Conservation (phyloP, 163 green algal genomes). For the Volvox carteri region DNA sequence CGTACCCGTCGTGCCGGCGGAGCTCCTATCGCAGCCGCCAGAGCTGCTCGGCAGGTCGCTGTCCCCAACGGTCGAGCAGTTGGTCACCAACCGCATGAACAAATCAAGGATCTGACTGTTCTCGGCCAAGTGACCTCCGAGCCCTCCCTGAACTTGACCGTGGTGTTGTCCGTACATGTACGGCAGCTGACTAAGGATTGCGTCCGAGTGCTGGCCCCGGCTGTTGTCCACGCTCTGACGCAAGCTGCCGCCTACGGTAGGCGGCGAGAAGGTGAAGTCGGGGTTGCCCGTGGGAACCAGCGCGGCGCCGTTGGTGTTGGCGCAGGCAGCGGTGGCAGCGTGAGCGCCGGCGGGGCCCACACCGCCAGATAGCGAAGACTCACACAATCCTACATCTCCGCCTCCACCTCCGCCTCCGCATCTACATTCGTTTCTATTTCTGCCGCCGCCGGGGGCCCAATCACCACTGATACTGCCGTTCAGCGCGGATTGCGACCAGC, state of each 20-base stretch:
- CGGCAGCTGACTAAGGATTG: neutral
- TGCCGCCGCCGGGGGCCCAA: neutral
- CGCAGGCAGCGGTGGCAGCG: neutral
- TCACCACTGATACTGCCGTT: neutral
- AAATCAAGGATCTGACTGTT: constrained; percentile 32
- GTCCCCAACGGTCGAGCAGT: constrained; percentile 25
- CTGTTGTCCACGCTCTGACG: neutral
- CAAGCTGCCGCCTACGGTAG: neutral
- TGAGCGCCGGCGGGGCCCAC: neutral
- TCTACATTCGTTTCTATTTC: too few species aligned
- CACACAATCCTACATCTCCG: too few species aligned
- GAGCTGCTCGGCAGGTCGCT: neutral
- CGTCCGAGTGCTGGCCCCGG: neutral
- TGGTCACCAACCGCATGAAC: constrained; percentile 37
- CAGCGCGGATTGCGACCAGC: neutral
- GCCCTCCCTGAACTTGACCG: too few species aligned
- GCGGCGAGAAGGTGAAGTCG: constrained; percentile 36
- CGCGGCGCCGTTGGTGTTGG: neutral
- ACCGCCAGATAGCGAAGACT: neutral
- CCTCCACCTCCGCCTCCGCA: too few species aligned
- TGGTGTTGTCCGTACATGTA: too few species aligned
- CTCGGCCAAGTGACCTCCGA: neutral
- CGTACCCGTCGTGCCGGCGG: neutral
- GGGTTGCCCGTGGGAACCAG: neutral
- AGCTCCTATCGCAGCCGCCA: neutral